Conservation (phyloP, 2,329 filamentous ascomycete species). For the Colletotrichum theobromicola region DNA sequence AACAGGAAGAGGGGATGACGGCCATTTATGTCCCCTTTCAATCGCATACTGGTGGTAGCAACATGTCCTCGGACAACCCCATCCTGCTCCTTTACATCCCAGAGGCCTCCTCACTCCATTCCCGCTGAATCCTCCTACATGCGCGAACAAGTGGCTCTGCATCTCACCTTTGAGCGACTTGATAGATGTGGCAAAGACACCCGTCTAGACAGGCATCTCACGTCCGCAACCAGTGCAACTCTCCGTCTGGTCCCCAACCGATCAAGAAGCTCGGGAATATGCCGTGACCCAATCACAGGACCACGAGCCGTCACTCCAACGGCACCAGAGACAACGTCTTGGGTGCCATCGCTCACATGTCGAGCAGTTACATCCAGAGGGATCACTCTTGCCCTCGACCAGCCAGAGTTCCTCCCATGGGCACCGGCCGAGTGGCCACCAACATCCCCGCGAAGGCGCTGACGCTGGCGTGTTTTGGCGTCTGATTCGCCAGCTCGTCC, state of each 20-base stretch:
- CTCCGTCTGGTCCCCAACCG: not conserved
- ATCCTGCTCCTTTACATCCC: not conserved
- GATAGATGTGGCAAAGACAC: not conserved
- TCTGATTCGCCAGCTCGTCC: conserved; percentile 9
- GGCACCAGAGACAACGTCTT: not conserved
- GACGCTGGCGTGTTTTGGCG: not conserved
- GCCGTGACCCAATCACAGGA: not conserved
- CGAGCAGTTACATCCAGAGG: not conserved
- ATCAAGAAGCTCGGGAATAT: not conserved
- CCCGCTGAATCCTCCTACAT: not conserved
- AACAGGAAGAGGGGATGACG: not conserved
- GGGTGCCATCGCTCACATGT: conserved; percentile 15
- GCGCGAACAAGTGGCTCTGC: not conserved
- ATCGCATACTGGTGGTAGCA: not conserved
- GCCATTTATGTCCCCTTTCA: not conserved
- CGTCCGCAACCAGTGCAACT: not conserved
- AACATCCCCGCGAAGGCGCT: not conserved
- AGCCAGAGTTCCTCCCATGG: not conserved
- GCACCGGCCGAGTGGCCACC: not conserved
- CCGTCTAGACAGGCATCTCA: conserved; percentile 2
- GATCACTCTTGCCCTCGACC: not conserved
- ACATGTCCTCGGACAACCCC: not conserved
- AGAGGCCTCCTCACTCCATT: not conserved
- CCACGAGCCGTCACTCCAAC: not conserved
- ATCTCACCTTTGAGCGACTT: not conserved